A percentile compares a stretch with the other conserved stretches of the same genome.
These are phyloP conservation scores for Aspergillus incahuasiensis DNA, from an alignment of 495 filamentous ascomycete species.

Conservation along the genomic window DNA sequence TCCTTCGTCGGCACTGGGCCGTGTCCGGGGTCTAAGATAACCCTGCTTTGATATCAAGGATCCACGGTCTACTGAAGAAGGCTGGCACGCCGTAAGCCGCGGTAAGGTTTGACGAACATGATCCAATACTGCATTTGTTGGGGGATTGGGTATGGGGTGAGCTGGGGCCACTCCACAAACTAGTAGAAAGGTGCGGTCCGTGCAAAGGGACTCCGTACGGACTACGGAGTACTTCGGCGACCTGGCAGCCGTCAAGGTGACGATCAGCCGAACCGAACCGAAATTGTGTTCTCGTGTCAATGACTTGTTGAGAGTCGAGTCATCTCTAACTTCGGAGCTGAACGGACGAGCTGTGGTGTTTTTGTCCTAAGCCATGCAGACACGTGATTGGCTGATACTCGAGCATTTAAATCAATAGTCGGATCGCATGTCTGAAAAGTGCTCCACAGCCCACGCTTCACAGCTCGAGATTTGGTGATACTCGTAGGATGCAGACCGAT, in stretches of 20 bases:
- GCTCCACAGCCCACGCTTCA: neutral
- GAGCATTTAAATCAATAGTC: neutral
- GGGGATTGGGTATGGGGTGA: neutral
- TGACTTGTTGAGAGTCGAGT: neutral
- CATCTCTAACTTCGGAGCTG: neutral
- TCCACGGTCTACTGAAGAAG: neutral
- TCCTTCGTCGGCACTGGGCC: too few relatives aligned
- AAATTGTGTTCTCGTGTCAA: neutral
- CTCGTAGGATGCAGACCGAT: neutral
- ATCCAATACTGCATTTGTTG: neutral
- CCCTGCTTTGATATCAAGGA: neutral
- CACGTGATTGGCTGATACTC: neutral
- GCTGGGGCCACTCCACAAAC: neutral
- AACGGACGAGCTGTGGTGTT: neutral
- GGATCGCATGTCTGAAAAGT: neutral
- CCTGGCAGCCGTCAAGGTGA: neutral
- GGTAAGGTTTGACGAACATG: neutral
- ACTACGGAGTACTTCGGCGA: neutral
- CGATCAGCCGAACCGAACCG: slow-evolving; percentile 1
- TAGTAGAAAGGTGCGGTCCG: neutral
- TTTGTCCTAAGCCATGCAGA: neutral
- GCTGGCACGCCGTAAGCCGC: neutral
- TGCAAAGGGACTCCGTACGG: neutral
- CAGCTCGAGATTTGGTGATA: too few relatives aligned
- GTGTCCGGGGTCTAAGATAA: neutral